Conservation (phyloP, 2,329 filamentous ascomycete genomes). For the Hypoxylon sp. region DNA sequence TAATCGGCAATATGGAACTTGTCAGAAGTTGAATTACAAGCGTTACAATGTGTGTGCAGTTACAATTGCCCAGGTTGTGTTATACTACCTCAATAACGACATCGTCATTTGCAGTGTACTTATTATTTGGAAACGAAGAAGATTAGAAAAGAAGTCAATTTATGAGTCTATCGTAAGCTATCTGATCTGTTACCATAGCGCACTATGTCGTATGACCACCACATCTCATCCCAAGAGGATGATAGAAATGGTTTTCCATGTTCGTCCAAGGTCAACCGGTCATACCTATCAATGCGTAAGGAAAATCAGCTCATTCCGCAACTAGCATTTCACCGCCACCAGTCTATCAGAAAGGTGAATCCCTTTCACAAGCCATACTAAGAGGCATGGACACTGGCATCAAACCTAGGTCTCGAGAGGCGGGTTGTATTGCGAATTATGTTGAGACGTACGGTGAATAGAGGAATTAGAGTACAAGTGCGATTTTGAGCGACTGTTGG, state of each 20-base stretch:
- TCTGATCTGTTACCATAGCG: conserved; percentile 31
- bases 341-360: conserved; percentile 46
- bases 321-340: conserved; percentile 39
- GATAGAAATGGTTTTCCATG: conserved; percentile 21
- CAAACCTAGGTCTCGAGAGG: conserved; percentile 13
- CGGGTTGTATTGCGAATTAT: conserved; percentile 47
- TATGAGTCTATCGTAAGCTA: conserved; percentile 54
- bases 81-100: no score
- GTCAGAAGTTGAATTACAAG: background rate
- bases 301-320: conserved; percentile 34
- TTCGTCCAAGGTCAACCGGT: conserved; percentile 22
- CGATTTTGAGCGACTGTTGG: conserved; percentile 26
- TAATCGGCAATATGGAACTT: background rate
- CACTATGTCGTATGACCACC: conserved; percentile 36
- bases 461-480: conserved; percentile 65
- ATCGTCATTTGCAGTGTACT: background rate
- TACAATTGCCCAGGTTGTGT: no score
- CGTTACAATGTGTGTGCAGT: no score
- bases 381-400: conserved; percentile 21
- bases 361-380: conserved; percentile 35
- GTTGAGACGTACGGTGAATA: conserved; percentile 55
- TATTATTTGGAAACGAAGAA: background rate
- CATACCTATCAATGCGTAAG: conserved; percentile 31
- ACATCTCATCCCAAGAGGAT: conserved; percentile 21
- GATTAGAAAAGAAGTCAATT: conserved; percentile 44